Evolutionary conservation across 75 land plant species (phyloP).

Genomic region (Isoetes taiwanensis): DNA sequence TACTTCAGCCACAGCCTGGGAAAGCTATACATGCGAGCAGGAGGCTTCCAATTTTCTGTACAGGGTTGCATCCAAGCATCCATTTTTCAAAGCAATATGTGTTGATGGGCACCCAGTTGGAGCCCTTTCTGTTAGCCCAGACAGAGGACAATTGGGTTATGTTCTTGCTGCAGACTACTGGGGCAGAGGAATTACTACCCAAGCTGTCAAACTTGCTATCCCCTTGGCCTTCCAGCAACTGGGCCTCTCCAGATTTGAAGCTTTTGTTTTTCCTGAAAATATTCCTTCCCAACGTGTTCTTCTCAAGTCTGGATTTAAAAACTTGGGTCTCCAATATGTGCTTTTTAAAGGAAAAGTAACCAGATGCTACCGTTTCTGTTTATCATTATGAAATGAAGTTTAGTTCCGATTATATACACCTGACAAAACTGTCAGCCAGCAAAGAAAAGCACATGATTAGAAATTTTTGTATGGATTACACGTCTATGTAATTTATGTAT

Average conservation of each 20-base stretch:
- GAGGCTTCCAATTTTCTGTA: conserved; percentile 14
- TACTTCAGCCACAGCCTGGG: conserved; percentile 20
- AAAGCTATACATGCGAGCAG: conserved; percentile 19
- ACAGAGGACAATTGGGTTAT: conserved; percentile 27
- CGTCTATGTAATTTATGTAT: too few species aligned
- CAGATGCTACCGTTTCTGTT: too few species aligned
- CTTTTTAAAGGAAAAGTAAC: conserved; percentile 19
- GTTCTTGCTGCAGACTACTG: conserved; percentile 32
- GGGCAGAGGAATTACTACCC: conserved; percentile 50
- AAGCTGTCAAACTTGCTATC: conserved; percentile 38
- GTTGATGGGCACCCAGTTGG: conserved; percentile 23
- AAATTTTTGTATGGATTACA: conserved; percentile 9
- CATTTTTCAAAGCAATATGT: conserved; percentile 43
- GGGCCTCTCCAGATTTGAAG: conserved; percentile 36
- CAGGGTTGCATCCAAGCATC: conserved; percentile 26
- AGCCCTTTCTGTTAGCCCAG: conserved; percentile 23
- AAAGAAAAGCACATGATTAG: conserved; percentile 28
- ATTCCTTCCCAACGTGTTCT: conserved; percentile 32
- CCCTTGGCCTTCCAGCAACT: conserved; percentile 25
- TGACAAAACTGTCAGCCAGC: too few species aligned
- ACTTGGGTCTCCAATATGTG: conserved; percentile 24
- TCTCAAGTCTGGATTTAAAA: conserved; percentile 46
- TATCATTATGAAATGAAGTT: too few species aligned
- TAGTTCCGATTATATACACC: too few species aligned
- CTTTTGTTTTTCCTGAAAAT: conserved; percentile 30